Base-by-base conservation (phyloP, 352 stramenopile species). In the Globisporangium parvum region DNA sequence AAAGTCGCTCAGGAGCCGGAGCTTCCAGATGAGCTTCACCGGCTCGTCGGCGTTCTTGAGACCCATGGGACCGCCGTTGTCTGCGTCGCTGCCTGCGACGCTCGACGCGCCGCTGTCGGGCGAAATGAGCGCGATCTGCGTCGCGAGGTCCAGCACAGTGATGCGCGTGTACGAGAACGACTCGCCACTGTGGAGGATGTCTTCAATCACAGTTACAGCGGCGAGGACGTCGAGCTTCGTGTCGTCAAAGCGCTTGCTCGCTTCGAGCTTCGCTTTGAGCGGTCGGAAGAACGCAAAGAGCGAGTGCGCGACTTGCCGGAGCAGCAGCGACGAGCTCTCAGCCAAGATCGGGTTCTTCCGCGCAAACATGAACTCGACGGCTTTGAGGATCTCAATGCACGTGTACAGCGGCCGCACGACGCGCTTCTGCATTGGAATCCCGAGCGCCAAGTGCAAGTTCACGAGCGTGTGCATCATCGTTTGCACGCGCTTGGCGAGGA, bases 351-450 rank as follows among this genome's bases (percentile, higher is more conserved):
- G 82, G 60, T 91, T 92, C 56, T 95, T 95, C 17, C 85, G 67
- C 15, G 84, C 83, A 60, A 97, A 89, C 87, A 96, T 96, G 53
- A 96, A 96, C 62, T 98, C 89, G 33, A 98, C 87, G 3, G 85
- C 83, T 67, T 98, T 98, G 24, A 96, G 62, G 35, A 97, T 88
- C 44, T 96, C 86, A 47, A 96, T 88, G 50, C 92, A 94, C 14
- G 80, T 92, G 55, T 95, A 88, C 44, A 96, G 50, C 3, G 88
- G 85, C n/a, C 80, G 67, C 28, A 96, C 89, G 23, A 88, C 79
- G 11, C 72, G 75, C 61, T 90, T 96, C n/a, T 73, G 78, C 80
- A 92, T 92, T 10, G 85, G 91, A 44, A 87, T 91, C 39, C 80
- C 72, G 21, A 97, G 69, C 3, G 85, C 85, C n/a, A 94, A 70